Percentiles rank a stretch among this genome's conserved stretches.
Conservation (phyloP, 208 protist genomes). For the Wallacemonas sp. region DNA sequence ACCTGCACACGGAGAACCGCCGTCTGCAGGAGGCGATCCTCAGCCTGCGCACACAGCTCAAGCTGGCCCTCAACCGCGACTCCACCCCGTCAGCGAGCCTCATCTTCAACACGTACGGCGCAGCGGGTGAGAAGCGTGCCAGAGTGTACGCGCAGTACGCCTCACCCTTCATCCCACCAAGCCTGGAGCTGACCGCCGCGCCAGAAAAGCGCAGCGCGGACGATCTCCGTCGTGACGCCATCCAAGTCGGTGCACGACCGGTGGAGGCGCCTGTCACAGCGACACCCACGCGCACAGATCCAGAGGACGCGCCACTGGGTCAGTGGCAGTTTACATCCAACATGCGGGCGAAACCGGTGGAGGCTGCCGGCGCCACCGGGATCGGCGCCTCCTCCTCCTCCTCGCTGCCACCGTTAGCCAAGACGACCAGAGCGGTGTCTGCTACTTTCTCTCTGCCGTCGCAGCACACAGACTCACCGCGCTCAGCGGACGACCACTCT, state of each 20-base stretch:
- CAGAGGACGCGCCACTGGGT: neutral
- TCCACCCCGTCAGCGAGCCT: conserved; percentile 4
- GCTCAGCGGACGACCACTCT: neutral
- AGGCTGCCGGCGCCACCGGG: neutral
- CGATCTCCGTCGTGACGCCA: conserved; percentile 42
- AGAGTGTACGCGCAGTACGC: conserved; percentile 47
- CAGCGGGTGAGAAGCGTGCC: conserved; percentile 10
- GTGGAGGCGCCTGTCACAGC: neutral
- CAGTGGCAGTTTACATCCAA: neutral
- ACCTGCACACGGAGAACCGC: conserved; percentile 38
- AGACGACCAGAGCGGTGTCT: neutral
- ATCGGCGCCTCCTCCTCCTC: neutral
- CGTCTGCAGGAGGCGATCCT: conserved; percentile 40
- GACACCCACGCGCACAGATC: neutral
- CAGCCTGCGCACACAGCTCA: conserved; percentile 16
- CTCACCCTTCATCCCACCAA: conserved; percentile 50
- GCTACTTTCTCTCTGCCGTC: neutral
- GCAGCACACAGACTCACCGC: neutral
- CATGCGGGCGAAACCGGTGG: no score
- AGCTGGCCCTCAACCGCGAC: conserved; percentile 1
- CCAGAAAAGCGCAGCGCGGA: conserved; percentile 18
- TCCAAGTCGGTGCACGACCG: conserved; percentile 40
- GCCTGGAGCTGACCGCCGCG: neutral
- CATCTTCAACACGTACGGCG: conserved; percentile 7
- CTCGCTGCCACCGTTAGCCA: neutral